These are phyloP conservation scores for Stereocaulon alpinum DNA, from an alignment of 495 filamentous ascomycete species.

Conservation along the genomic window DNA sequence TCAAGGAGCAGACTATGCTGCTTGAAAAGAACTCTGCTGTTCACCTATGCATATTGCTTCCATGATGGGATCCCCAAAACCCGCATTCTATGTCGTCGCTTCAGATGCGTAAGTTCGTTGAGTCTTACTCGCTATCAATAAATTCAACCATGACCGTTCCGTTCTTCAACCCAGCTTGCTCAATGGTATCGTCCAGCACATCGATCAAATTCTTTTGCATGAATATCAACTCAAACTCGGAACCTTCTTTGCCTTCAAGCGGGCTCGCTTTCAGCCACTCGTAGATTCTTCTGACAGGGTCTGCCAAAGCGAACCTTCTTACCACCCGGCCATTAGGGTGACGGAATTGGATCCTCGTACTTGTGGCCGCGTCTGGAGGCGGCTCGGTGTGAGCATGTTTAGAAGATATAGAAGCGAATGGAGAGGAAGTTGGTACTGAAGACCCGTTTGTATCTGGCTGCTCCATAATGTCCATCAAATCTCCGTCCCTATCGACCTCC, in stretches of 20 bases:
- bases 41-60: conserved; percentile 4
- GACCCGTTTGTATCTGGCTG: conserved; percentile 23
- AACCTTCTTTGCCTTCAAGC: conserved; percentile 61
- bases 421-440: conserved; percentile 25
- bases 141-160: conserved; percentile 90
- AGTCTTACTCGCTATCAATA: conserved; percentile 41
- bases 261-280: conserved; percentile 91
- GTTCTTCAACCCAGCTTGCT: conserved; percentile 78
- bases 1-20: background rate
- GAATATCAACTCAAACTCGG: conserved; percentile 74
- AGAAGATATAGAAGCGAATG: conserved; percentile 58
- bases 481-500: conserved; percentile 31
- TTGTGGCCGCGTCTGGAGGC: conserved; percentile 50
- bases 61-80: background rate
- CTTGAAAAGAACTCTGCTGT: background rate
- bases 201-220: conserved; percentile 77
- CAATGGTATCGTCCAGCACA: conserved; percentile 57
- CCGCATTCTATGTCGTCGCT: background rate
- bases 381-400: conserved; percentile 71
- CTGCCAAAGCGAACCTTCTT: conserved; percentile 68
- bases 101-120: background rate
- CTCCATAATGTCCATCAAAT: conserved; percentile 26
- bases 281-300: conserved; percentile 72
- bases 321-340: conserved; percentile 73
- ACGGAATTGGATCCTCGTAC: conserved; percentile 84